Percentiles rank a stretch among this genome's conserved stretches.
Conservation (phyloP, 805 yeast genomes). For the Komagataella phaffii region DNA sequence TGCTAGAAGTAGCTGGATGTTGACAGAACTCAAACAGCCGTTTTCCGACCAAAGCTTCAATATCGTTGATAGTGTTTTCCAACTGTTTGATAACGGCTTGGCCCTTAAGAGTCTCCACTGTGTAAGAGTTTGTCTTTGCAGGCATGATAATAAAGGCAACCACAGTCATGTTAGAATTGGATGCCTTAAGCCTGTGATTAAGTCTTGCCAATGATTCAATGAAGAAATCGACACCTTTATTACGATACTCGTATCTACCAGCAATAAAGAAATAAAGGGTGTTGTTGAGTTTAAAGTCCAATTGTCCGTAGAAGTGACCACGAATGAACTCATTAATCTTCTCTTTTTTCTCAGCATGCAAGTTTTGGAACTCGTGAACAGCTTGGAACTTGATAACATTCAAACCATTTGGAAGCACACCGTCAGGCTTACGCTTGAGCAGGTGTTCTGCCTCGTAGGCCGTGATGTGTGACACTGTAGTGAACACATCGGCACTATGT, state of each 20-base stretch:
- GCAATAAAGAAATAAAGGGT: slow-evolving; percentile 93
- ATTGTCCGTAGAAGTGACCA: slow-evolving; percentile 95
- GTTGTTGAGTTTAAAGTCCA: slow-evolving; percentile 87
- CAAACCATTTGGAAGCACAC: slow-evolving; percentile 92
- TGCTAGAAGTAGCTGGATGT: slow-evolving; percentile 25
- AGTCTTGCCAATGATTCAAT: slow-evolving; percentile 87
- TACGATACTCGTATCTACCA: slow-evolving; percentile 92
- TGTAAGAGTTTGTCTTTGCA: slow-evolving; percentile 84
- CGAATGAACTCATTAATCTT: slow-evolving; percentile 89
- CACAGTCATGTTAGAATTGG: slow-evolving; percentile 79
- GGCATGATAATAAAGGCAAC: slow-evolving; percentile 99
- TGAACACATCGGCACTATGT: slow-evolving; percentile 91
- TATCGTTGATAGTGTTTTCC: slow-evolving; percentile 79
- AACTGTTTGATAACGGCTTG: slow-evolving; percentile 92
- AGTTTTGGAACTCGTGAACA: slow-evolving; percentile 93
- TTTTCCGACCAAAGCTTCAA: slow-evolving; percentile 75
- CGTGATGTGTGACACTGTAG: slow-evolving; percentile 96
- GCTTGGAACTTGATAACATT: slow-evolving; percentile 95
- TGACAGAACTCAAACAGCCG: slow-evolving; percentile 81
- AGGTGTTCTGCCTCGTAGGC: slow-evolving; percentile 90
- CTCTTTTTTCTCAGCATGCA: slow-evolving; percentile 85
- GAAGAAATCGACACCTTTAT: slow-evolving; percentile 92
- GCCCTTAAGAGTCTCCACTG: slow-evolving; percentile 90
- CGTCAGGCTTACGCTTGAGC: slow-evolving; percentile 92
- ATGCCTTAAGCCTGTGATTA: slow-evolving; percentile 72